These are phyloP conservation scores for Penicillium occitanis DNA, from an alignment of 2,329 filamentous ascomycete species.

Conservation along the genomic window DNA sequence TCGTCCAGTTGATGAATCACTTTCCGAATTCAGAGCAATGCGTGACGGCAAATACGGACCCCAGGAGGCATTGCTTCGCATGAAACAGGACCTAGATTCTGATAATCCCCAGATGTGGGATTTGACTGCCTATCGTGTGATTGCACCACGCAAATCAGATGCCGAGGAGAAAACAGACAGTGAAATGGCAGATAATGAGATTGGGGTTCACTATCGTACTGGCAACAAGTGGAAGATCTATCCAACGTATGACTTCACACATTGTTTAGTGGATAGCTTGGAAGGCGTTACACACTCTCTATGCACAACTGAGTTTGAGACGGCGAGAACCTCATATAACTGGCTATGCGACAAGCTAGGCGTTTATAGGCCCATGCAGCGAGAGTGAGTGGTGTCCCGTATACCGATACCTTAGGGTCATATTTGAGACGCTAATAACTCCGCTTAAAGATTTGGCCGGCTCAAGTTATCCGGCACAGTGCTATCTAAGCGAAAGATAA, in stretches of 20 bases:
- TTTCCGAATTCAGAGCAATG: background rate
- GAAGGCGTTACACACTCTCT: slow-evolving; percentile 89
- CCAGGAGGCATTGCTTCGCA: slow-evolving; percentile 78
- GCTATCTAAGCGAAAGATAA: slow-evolving; percentile 80
- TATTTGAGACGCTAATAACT: background rate
- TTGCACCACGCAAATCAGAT: slow-evolving; percentile 34
- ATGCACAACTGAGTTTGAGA: slow-evolving; percentile 89
- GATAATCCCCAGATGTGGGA: slow-evolving; percentile 98
- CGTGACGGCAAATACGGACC: background rate
- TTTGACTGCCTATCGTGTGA: slow-evolving; percentile 82
- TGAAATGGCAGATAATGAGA: slow-evolving; percentile 49
- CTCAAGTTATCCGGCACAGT: slow-evolving; percentile 82
- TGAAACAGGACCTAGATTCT: slow-evolving; percentile 83
- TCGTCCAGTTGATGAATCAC: background rate
- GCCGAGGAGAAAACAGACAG: background rate
- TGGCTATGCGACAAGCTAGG: slow-evolving; percentile 80
- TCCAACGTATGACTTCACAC: slow-evolving; percentile 90
- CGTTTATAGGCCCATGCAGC: slow-evolving; percentile 89
- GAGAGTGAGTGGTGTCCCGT: slow-evolving; percentile 61
- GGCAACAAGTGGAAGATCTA: slow-evolving; percentile 87
- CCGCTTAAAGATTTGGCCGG: slow-evolving; percentile 52
- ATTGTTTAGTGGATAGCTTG: slow-evolving; percentile 88
- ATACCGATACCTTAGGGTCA: background rate
- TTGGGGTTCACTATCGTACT: slow-evolving; percentile 57
- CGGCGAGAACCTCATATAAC: slow-evolving; percentile 83